Percentiles rank a stretch among this genome's conserved stretches.
These are phyloP conservation scores for Penicillium soppii DNA, from an alignment of 495 filamentous ascomycete species.

Conservation along the genomic window DNA sequence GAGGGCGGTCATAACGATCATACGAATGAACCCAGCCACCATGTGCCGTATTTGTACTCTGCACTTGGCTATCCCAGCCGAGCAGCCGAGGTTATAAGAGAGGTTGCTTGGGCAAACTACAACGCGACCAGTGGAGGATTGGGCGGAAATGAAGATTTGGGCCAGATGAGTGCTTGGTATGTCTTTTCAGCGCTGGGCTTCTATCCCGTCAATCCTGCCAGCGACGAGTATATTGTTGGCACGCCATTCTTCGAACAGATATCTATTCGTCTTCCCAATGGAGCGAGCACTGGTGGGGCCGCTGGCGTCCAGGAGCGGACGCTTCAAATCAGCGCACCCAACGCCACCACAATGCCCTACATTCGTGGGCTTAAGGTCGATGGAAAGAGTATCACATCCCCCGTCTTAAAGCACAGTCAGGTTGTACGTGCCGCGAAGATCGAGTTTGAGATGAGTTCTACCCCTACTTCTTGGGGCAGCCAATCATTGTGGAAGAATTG, in stretches of 20 bases:
- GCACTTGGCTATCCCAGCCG: slow-evolving; percentile 18
- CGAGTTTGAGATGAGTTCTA: slow-evolving; percentile 26
- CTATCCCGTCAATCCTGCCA: slow-evolving; percentile 29
- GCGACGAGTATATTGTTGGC: slow-evolving; percentile 25
- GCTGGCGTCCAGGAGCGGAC: slow-evolving; percentile 8
- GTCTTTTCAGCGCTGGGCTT: slow-evolving; percentile 28
- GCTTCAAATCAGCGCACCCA: slow-evolving; percentile 20
- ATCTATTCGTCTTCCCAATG: slow-evolving; percentile 18
- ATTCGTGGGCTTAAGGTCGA: slow-evolving; percentile 18
- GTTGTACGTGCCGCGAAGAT: slow-evolving; percentile 17
- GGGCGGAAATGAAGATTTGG: slow-evolving; percentile 28
- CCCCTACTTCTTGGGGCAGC: slow-evolving; percentile 21
- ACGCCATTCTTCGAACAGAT: slow-evolving; percentile 27
- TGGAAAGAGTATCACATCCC: slow-evolving; percentile 8
- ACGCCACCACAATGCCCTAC: slow-evolving; percentile 21
- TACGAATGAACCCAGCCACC: slow-evolving; percentile 29
- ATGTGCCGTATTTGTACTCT: slow-evolving; percentile 29
- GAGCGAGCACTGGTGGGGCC: slow-evolving; percentile 16
- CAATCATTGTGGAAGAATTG: slow-evolving; percentile 9
- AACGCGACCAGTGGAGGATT: slow-evolving; percentile 30
- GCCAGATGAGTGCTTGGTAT: slow-evolving; percentile 33
- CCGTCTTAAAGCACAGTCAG: slow-evolving; percentile 17
- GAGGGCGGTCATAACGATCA: slow-evolving; percentile 29
- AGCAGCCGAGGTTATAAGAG: slow-evolving; percentile 19
- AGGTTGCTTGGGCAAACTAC: slow-evolving; percentile 25